Evolutionary conservation across 2,329 filamentous ascomycete genomes (phyloP).

Genomic region (Hypoxylon sp.): DNA sequence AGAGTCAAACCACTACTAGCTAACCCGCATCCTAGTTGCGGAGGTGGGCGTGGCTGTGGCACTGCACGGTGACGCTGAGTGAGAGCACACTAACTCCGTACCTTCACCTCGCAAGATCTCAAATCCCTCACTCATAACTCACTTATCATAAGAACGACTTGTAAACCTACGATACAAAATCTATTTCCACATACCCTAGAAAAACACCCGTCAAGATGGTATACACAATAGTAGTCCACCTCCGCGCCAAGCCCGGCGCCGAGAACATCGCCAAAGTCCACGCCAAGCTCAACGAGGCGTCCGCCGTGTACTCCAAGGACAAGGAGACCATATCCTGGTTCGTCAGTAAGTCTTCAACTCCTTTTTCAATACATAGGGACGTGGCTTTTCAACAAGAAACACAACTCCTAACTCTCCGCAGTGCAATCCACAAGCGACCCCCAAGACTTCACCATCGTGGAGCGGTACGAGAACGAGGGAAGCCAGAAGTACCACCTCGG

Average conservation of each 20-base stretch:
- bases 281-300: slow-evolving; percentile 78
- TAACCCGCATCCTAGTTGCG: too few species aligned
- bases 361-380: too few species aligned
- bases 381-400: neutral
- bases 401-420: neutral
- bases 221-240: slow-evolving; percentile 74
- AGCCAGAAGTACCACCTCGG: slow-evolving; percentile 70
- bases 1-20: too few species aligned
- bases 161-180: neutral
- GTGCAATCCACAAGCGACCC: slow-evolving; percentile 75
- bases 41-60: too few species aligned
- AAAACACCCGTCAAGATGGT: slow-evolving; percentile 57
- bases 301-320: slow-evolving; percentile 75
- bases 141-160: too few species aligned
- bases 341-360: slow-evolving; percentile 58
- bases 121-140: slow-evolving; percentile 9
- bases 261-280: slow-evolving; percentile 72
- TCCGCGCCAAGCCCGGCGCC: slow-evolving; percentile 73
- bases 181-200: neutral
- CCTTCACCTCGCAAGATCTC: too few species aligned
- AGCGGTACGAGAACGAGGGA: slow-evolving; percentile 73
- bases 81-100: too few species aligned
- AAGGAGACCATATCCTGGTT: slow-evolving; percentile 76
- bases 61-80: too few species aligned
- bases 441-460: slow-evolving; percentile 77